Base-by-base conservation (phyloP, 495 filamentous ascomycete genomes). In the Chaetomium tenue region DNA sequence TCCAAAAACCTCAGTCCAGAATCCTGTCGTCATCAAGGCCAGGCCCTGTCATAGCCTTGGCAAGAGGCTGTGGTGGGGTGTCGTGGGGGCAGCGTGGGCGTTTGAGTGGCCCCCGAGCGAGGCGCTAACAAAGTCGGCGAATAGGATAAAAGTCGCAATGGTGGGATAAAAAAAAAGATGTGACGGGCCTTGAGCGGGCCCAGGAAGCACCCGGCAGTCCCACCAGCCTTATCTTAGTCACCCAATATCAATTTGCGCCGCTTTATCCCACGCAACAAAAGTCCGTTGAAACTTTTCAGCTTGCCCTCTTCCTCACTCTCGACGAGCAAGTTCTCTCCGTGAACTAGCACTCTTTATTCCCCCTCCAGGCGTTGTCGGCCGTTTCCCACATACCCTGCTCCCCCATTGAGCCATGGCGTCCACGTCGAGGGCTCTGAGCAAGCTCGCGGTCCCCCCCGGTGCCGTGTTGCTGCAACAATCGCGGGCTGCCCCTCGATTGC, bases 321-420 rank as follows among this genome's bases (percentile, higher is more conserved):
- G 47, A 47, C 46, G n/a, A 53, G 39, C 46, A 63, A 33, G 46
- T n/a, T 12, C 37, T 58, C 22, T 8, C 23, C 16, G 26, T 5
- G 28, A 52, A 33, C 23, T 54, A 23, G 51, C 25, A 40, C 53
- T 51, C 25, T 16, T n/a, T 26, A 18, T 39, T 47, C 42, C 15
- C 58, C 65, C 54, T 39, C 46, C 13, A 42, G 44, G 28, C 47
- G 37, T 23, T 50, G 23, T 30, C 60, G 37, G 30, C 50, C 60
- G 11, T 58, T 42, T 22, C 39, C 60, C 22, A 47, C 33, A 55
- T 39, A 47, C 44, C 51, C 63, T 30, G 66, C 68, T 63, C 63
- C 63, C 63, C 71, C 69, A 76, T 72, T 68, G 64, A 68, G 66
- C 69, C 63, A 75, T 75, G 73, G 66, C 73, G 64, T 68, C 74